Evolutionary conservation across 2,329 filamentous ascomycete species (phyloP).

Genomic region (Plectosphaerella plurivora): DNA sequence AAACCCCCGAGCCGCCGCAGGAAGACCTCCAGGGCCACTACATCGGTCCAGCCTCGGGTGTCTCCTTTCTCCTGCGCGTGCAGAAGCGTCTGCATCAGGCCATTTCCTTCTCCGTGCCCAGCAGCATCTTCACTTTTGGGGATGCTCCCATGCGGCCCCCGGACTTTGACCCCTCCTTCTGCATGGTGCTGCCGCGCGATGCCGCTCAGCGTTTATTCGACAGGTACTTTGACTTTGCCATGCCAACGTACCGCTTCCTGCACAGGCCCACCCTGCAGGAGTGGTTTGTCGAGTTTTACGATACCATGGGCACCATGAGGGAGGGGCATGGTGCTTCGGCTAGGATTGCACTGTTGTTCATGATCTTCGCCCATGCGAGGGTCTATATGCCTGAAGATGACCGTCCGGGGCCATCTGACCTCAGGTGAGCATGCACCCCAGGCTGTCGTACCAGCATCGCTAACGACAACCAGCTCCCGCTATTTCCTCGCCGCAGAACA

Average conservation of each 20-base stretch:
- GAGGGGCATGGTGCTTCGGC: constrained; percentile 15
- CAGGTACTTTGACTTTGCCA: constrained; percentile 52
- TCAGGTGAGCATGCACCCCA: constrained; percentile 5
- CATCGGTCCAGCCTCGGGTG: constrained; percentile 23
- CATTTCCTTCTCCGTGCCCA: constrained; percentile 22
- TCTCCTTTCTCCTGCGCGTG: constrained; percentile 22
- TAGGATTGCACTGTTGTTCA: constrained; percentile 40
- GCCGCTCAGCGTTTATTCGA: constrained; percentile 33
- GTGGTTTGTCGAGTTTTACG: constrained; percentile 41
- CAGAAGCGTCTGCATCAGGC: constrained; percentile 22
- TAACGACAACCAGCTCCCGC: constrained; percentile 15
- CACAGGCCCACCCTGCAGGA: constrained; percentile 44
- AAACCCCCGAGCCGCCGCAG: constrained; percentile 21
- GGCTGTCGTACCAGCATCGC: too few relatives aligned
- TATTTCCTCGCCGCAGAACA: constrained; percentile 30
- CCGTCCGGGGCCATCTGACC: constrained; percentile 5
- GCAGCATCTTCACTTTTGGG: constrained; percentile 44
- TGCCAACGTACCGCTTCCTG: constrained; percentile 51
- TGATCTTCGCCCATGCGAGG: constrained; percentile 45
- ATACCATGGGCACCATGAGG: constrained; percentile 22
- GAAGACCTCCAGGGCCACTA: constrained; percentile 26
- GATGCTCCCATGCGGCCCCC: constrained; percentile 39
- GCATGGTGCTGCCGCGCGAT: constrained; percentile 34
- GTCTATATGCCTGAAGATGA: constrained; percentile 25
- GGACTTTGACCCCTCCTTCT: constrained; percentile 28